A percentile compares a stretch with the other conserved stretches of the same genome.
Evolutionary conservation across 345 rosid genomes (phyloP).

Genomic region (Acer yangbiense): DNA sequence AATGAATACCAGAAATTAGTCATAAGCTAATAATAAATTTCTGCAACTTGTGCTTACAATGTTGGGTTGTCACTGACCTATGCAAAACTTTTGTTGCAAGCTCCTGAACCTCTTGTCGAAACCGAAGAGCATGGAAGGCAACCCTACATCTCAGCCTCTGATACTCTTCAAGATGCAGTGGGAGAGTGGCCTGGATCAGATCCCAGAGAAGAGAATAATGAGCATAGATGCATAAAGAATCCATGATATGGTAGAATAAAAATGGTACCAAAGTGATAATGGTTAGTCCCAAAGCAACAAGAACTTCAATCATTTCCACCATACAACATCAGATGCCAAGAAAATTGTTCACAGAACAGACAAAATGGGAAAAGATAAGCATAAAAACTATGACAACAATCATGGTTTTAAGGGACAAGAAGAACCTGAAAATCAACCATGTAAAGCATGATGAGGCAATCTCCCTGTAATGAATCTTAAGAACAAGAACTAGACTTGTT

Average conservation of each 20-base stretch:
- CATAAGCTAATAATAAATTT: not conserved
- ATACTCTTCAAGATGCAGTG: constrained; percentile 78
- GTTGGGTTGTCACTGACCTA: constrained; percentile 44
- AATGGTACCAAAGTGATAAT: constrained; percentile 1
- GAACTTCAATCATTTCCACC: not conserved
- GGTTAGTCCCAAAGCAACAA: not conserved
- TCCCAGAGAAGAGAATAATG: constrained; percentile 16
- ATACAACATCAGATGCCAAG: not conserved
- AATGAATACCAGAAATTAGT: constrained; percentile 11
- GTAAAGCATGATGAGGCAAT: not conserved
- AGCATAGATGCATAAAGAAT: not conserved
- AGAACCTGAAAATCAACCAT: not conserved
- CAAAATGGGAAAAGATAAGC: not conserved
- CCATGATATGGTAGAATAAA: not conserved
- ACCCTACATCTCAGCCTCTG: constrained; percentile 96
- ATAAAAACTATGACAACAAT: not conserved
- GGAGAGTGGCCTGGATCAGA: constrained; percentile 71
- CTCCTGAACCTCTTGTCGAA: constrained; percentile 88
- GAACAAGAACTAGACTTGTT: not conserved
- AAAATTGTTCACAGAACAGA: not conserved
- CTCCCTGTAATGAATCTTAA: not conserved
- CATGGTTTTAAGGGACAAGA: not conserved
- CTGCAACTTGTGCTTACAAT: not conserved
- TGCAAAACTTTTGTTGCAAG: constrained; percentile 76
- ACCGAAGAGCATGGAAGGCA: constrained; percentile 79